phyloP scores from a whole-genome alignment of 73 alveolate genomes.

The Tetrahymena borealis region DNA sequence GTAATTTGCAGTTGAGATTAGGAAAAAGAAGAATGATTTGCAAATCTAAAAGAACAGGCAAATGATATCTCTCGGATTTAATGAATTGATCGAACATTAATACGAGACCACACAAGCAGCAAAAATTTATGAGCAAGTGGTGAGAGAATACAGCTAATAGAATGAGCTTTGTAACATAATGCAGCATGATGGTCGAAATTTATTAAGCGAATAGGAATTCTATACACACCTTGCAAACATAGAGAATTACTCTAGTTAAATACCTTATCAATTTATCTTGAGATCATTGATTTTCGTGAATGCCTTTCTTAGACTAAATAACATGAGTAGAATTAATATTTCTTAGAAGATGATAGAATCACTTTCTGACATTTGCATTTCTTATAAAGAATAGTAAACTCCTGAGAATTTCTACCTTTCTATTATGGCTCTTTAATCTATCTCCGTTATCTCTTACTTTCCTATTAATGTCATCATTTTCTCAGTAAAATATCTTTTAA shows the following conservation, averaged over 20 bases:
- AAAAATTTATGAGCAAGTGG: not conserved
- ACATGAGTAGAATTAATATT: not conserved
- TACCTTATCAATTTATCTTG: not conserved
- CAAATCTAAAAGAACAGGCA: not conserved
- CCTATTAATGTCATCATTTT: not conserved
- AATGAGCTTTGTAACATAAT: no score
- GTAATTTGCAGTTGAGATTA: not conserved
- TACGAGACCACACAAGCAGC: not conserved
- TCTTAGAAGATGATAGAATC: not conserved
- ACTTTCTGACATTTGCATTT: not conserved
- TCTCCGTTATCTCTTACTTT: not conserved
- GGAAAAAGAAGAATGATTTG: not conserved
- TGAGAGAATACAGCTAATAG: not conserved
- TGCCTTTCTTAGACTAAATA: not conserved
- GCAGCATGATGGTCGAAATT: no score
- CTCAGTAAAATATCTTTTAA: not conserved
- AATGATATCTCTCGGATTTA: not conserved
- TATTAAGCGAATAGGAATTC: not conserved
- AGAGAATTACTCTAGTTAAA: not conserved
- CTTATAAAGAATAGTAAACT: not conserved
- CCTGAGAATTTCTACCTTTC: not conserved
- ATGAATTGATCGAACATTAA: not conserved
- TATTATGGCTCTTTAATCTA: not conserved
- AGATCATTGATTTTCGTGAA: not conserved
- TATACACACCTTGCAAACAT: not conserved